Evolutionary conservation across 2,329 filamentous ascomycete genomes (phyloP), one percentile per base, ranked within the genome.

Genomic region (Xylaria sp.): DNA sequence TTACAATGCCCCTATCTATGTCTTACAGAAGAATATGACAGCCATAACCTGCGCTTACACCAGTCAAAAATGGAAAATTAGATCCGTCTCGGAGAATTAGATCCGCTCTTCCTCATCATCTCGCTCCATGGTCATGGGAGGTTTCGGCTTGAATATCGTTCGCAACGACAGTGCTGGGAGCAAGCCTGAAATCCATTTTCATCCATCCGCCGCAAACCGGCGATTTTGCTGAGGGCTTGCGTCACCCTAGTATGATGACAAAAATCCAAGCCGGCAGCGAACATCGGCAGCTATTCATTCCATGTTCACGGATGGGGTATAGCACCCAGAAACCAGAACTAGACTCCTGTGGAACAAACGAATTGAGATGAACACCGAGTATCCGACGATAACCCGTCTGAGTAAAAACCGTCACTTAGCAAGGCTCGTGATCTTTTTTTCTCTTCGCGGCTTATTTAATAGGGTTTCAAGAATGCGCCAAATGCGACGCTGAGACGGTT

Each of bases 401-500:
- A 41, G 53, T 41, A 57, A 41, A 28, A 28, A 32, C 34, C 3
- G 34, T 45, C 36, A 32, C 25, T 50, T 36, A 58, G 23, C 55
- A 34, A 32, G 36, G 57, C 62, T 55, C 43, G 56, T 68, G 52
- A 66, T 60, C 28, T 13, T 45, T 30, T 41, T 55, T 36, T 50
- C 46, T 32, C 57, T 34, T 60, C 52, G 15, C 53, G 46, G 53
- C 59, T 58, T 66, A 57, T 43, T 61, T 53, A n/a, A 32, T 36
- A 10, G n/a, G 25, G 61, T 70, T 70, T 67, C 68, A 68, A 57
- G 58, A 63, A 28, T 48, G 65, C 65, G 65, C 68, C 65, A 61
- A 67, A 70, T 70, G 68, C 60, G 60, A 70, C 68, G 65, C 56
- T 64, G 59, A 67, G 66, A 65, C 62, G 60, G 43, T 39, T 43